Evolutionary conservation across 2,329 filamentous ascomycete genomes (phyloP), one percentile per base, ranked within the genome.

Genomic region (Elsinoe australis): DNA sequence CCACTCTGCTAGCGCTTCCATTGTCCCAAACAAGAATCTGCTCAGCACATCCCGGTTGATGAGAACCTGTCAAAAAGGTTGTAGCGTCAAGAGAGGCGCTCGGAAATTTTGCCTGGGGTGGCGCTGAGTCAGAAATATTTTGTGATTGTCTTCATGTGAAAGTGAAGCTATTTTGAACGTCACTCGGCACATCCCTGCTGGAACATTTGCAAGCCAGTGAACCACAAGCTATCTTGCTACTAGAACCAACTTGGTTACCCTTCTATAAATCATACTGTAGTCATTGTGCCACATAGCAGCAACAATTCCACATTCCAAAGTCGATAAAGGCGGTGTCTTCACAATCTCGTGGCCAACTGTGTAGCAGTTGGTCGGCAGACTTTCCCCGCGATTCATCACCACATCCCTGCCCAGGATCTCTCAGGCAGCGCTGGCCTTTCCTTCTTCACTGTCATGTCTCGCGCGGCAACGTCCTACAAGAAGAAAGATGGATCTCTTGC

Each of bases 401-500:
- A 47, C 29, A 19, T 35, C 29, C 19, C 21, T 26, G 34, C 5
- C 29, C n/a, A 18, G 14, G 21, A 32, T 17, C 28, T n/a, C 32
- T 22, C 7, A 19, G 5, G 12, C 6, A 22, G 7, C 18, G 12
- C 12, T 18, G 14, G 10, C 26, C 32, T 28, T 26, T 47, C 44
- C 31, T 51, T 31, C 34, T 33, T 49, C n/a, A 49, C 59, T 59
- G 57, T 53, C 58, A 57, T 55, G 44, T 52, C 78, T 46, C 76
- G 72, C 57, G 86, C 82, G 51, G 78, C 76, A 54, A 82, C 84
- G 46, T 73, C 82, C 51, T 96, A 92, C 75, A 96, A 95, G 71
- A 98, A 96, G 73, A 92, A 94, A 67, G 86, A 96, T 72, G 92
- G 92, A 63, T 78, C 79, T 52, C 71, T 98, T 59, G 78, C 80